Percentiles rank a stretch among this genome's conserved stretches.
These are phyloP conservation scores for Aspergillus homomorphus DNA, from an alignment of 495 filamentous ascomycete genomes.

Conservation along the genomic window DNA sequence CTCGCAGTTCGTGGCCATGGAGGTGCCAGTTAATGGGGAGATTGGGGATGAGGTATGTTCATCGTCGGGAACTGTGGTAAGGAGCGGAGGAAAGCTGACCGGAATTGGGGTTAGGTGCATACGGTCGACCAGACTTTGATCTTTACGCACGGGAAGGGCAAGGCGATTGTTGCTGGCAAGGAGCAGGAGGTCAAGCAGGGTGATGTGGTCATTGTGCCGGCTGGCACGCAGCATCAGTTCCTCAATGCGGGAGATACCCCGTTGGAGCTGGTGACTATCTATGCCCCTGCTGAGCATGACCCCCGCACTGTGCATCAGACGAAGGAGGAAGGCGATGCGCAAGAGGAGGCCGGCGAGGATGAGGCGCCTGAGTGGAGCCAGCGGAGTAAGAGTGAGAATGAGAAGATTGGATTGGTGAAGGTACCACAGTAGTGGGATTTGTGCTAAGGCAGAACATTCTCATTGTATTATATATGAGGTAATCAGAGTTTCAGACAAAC, in stretches of 20 bases:
- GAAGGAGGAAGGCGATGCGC: slow-evolving; percentile 58
- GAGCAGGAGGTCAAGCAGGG: slow-evolving; percentile 57
- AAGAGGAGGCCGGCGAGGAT: slow-evolving; percentile 59
- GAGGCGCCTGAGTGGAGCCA: slow-evolving; percentile 57
- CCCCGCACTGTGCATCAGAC: slow-evolving; percentile 56
- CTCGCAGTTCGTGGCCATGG: slow-evolving; percentile 63
- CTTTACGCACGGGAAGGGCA: slow-evolving; percentile 56
- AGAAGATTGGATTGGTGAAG: slow-evolving; percentile 53
- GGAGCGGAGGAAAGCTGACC: background rate
- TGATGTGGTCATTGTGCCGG: slow-evolving; percentile 62
- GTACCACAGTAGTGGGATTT: background rate
- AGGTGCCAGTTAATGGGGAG: slow-evolving; percentile 59
- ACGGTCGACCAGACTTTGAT: slow-evolving; percentile 63
- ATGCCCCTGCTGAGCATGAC: slow-evolving; percentile 59
- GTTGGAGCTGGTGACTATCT: slow-evolving; percentile 59
- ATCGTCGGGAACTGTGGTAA: too few relatives aligned
- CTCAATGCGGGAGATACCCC: slow-evolving; percentile 54
- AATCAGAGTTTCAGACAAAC: too few relatives aligned
- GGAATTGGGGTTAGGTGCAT: slow-evolving; percentile 28
- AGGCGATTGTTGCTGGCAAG: slow-evolving; percentile 56
- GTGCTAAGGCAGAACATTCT: too few relatives aligned
- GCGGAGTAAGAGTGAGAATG: slow-evolving; percentile 55
- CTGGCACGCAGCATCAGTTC: slow-evolving; percentile 65
- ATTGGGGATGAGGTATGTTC: slow-evolving; percentile 59
- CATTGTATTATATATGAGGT: too few relatives aligned